Percentiles rank a stretch among this genome's conserved stretches.
Conservation (phyloP, 352 stramenopile species). For the Phytophthora hibernalis region DNA sequence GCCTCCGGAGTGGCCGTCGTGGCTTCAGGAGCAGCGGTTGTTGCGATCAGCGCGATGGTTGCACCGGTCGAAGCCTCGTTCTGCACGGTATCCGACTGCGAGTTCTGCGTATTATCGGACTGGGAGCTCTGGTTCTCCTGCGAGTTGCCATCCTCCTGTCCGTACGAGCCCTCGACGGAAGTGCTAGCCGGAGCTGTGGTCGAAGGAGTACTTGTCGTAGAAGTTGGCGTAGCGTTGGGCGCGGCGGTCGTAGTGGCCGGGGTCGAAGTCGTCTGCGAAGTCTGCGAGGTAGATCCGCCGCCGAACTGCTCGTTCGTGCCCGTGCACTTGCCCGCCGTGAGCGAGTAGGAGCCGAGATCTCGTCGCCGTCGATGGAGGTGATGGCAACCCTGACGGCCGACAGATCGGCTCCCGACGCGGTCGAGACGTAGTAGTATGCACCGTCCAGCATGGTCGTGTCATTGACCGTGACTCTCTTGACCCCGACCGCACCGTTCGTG, state of each 20-base stretch:
- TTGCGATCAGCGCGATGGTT: neutral
- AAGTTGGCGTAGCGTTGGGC: conserved; percentile 12
- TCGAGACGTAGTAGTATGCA: conserved; percentile 74
- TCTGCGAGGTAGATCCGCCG: conserved; percentile 22
- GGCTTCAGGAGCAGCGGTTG: conserved; percentile 1
- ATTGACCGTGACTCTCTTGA: conserved; percentile 71
- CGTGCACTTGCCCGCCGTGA: conserved; percentile 40
- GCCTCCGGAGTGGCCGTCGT: conserved; percentile 11
- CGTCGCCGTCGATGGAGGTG: conserved; percentile 61
- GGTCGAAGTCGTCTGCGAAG: conserved; percentile 6
- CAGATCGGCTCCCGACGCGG: conserved; percentile 36
- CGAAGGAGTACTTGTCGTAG: conserved; percentile 23
- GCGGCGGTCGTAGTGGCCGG: neutral
- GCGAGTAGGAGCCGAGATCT: conserved; percentile 60
- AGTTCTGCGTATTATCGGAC: too few species aligned
- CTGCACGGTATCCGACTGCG: conserved; percentile 8
- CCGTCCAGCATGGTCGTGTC: conserved; percentile 70
- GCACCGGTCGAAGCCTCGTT: neutral
- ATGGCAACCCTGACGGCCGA: conserved; percentile 54
- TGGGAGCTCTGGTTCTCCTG: conserved; percentile 17
- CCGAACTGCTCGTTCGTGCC: conserved; percentile 46
- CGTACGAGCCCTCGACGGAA: conserved; percentile 8
- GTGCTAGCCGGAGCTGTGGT: conserved; percentile 18
- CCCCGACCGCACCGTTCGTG: conserved; percentile 53
- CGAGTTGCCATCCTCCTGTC: neutral